Evolutionary conservation across 2,329 filamentous ascomycete genomes (phyloP).

Genomic region (Penicillium sp.): DNA sequence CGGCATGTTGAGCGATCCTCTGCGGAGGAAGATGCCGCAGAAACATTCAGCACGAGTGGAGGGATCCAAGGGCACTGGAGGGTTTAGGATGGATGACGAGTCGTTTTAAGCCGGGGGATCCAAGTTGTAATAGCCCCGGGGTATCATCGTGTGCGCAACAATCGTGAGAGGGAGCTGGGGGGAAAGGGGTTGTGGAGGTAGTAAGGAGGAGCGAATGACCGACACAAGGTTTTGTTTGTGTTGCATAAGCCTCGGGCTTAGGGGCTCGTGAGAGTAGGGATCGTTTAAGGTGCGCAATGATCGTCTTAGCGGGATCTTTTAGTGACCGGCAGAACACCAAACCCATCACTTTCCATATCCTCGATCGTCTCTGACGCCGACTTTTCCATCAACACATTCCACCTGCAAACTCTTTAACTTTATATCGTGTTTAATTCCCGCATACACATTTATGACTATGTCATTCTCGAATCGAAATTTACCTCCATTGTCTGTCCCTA

Average conservation of each 20-base stretch:
- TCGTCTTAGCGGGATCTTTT: background rate
- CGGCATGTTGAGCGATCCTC: constrained; percentile 36
- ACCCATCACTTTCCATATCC: background rate
- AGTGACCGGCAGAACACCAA: background rate
- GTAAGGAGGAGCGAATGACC: background rate
- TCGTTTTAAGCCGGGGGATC: background rate
- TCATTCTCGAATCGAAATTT: background rate
- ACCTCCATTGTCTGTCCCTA: background rate
- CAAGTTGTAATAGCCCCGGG: background rate
- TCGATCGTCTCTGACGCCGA: background rate
- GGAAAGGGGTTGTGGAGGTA: background rate
- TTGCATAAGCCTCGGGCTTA: background rate
- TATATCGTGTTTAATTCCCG: background rate
- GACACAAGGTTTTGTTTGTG: background rate
- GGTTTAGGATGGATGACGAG: background rate
- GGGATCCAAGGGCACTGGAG: constrained; percentile 7
- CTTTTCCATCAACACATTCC: background rate
- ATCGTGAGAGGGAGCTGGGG: background rate
- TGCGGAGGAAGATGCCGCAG: constrained; percentile 26
- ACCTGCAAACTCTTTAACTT: background rate
- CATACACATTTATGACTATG: background rate
- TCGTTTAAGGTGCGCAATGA: background rate
- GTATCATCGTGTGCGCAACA: constrained; percentile 9
- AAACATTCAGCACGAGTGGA: constrained; percentile 38
- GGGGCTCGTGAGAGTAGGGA: background rate